These are phyloP conservation scores for Phytophthora rubi DNA, from an alignment of 352 stramenopile species.

Conservation along the genomic window DNA sequence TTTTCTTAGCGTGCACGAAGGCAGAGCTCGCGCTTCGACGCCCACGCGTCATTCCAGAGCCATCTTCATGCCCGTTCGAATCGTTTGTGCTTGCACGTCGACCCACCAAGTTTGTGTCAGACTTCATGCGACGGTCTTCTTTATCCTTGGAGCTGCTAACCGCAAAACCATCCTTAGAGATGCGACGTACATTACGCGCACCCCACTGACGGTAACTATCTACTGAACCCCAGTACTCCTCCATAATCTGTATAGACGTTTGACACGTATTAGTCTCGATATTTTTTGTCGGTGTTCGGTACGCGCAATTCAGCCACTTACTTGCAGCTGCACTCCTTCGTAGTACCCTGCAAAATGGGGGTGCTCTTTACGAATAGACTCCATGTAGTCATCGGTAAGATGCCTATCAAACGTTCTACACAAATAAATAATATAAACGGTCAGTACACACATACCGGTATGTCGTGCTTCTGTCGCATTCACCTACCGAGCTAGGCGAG, in stretches of 20 bases:
- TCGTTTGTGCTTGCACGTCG: conserved; percentile 13
- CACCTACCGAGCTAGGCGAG: conserved; percentile 53
- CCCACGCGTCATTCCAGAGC: conserved; percentile 39
- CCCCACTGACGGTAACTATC: conserved; percentile 71
- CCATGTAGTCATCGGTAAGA: conserved; percentile 65
- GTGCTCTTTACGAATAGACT: conserved; percentile 63
- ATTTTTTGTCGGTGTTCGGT: neutral
- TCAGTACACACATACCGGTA: neutral
- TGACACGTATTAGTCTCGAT: neutral
- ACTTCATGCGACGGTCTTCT: conserved; percentile 50
- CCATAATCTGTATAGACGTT: conserved; percentile 32
- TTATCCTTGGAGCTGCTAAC: conserved; percentile 37
- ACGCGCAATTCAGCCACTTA: conserved; percentile 27
- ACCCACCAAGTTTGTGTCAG: conserved; percentile 37
- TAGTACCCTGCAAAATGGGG: conserved; percentile 69
- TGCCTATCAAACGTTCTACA: conserved; percentile 76
- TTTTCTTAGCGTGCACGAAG: conserved; percentile 51
- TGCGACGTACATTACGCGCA: conserved; percentile 48
- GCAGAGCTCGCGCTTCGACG: conserved; percentile 79
- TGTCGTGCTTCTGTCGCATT: neutral
- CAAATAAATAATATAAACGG: neutral
- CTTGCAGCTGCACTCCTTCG: conserved; percentile 43
- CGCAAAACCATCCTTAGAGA: conserved; percentile 39
- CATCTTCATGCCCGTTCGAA: conserved; percentile 25
- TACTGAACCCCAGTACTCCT: conserved; percentile 74